These are phyloP conservation scores for Amesomyces nigricolor DNA, from an alignment of 2,329 filamentous ascomycete genomes.

Conservation along the genomic window DNA sequence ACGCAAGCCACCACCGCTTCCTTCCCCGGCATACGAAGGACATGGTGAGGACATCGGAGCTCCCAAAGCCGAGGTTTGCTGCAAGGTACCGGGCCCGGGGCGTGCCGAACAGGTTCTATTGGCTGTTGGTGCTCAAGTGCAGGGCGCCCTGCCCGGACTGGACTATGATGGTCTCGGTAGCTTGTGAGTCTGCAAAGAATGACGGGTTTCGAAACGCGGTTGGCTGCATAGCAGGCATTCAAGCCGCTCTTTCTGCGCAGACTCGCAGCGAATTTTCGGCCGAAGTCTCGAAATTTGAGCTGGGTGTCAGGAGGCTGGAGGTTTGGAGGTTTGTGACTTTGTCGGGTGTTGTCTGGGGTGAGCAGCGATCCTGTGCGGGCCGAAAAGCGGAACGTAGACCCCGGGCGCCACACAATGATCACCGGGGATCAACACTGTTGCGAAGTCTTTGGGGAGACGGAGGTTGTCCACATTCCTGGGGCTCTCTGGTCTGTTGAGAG, in stretches of 20 bases:
- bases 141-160: no score
- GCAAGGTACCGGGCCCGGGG: constrained; percentile 3
- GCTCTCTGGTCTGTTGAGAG: constrained; percentile 1
- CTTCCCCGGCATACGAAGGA: neutral
- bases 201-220: neutral
- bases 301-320: neutral
- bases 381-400: constrained; percentile 9
- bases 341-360: neutral
- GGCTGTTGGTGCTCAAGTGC: neutral
- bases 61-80: constrained; percentile 7
- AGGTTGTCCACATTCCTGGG: no score
- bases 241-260: neutral
- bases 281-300: neutral
- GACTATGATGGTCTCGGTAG: no score
- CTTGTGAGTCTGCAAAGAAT: neutral
- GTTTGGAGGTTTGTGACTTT: neutral
- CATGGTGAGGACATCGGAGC: neutral
- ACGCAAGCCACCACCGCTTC: neutral
- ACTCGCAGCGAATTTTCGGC: neutral
- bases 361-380: constrained; percentile 1
- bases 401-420: constrained; percentile 11
- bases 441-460: no score
- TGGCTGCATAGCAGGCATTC: neutral
- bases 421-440: neutral
- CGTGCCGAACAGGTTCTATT: neutral